Conservation (phyloP, 2,329 filamentous ascomycete species). For the Acarospora socialis region DNA sequence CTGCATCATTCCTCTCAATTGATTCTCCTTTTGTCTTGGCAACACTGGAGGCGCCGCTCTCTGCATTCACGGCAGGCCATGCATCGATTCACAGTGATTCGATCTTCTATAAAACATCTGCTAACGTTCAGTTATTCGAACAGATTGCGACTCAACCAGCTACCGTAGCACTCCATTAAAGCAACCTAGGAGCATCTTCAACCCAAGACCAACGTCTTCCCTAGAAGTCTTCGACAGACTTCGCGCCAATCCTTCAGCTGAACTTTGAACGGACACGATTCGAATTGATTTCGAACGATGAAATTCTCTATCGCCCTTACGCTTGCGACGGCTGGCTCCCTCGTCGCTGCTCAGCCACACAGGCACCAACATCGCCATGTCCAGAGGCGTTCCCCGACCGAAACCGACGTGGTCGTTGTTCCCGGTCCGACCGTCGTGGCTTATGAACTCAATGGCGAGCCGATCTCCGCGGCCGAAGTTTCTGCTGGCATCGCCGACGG, state of each 20-base stretch:
- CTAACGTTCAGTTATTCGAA: no score
- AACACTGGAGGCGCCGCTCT: no score
- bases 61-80: no score
- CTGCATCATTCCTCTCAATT: no score
- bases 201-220: slow-evolving; percentile 1
- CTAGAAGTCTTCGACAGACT: slow-evolving; percentile 13
- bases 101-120: no score
- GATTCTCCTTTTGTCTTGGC: no score
- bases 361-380: slow-evolving; percentile 25
- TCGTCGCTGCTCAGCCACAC: slow-evolving; percentile 28
- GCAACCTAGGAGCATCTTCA: not conserved
- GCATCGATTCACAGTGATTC: no score
- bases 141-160: not conserved
- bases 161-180: not conserved
- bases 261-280: slow-evolving; percentile 8
- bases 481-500: slow-evolving; percentile 58
- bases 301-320: slow-evolving; percentile 24
- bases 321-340: slow-evolving; percentile 28
- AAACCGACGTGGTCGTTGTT: slow-evolving; percentile 38
- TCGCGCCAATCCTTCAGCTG: slow-evolving; percentile 12
- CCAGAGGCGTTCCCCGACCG: slow-evolving; percentile 26
- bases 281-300: slow-evolving; percentile 21
- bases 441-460: slow-evolving; percentile 55
- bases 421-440: slow-evolving; percentile 50
- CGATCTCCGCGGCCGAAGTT: slow-evolving; percentile 50